phyloP scores from a whole-genome alignment of 2,329 filamentous ascomycete genomes.

The Chaetomium olivaceum region DNA sequence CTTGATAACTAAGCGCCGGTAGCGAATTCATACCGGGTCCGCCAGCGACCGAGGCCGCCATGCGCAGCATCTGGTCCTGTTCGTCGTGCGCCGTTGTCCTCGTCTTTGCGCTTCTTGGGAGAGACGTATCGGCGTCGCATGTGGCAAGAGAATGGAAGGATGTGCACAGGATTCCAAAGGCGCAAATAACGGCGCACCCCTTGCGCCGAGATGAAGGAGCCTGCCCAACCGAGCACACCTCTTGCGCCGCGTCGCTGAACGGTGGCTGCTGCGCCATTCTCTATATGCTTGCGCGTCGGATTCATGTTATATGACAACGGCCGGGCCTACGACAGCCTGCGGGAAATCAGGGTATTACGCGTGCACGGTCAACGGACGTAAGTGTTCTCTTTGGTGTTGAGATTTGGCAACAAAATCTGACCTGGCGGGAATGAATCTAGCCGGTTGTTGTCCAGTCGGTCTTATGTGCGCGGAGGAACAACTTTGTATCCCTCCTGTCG shows the following conservation, averaged over 20 bases:
- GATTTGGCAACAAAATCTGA: not conserved
- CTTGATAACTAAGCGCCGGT: constrained; percentile 21
- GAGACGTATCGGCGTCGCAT: constrained; percentile 32
- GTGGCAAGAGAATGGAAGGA: constrained; percentile 30
- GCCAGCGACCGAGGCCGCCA: constrained; percentile 23
- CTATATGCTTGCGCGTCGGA: constrained; percentile 30
- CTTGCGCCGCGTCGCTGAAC: constrained; percentile 44
- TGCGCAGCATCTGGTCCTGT: constrained; percentile 35
- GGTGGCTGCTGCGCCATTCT: constrained; percentile 39
- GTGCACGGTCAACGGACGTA: constrained; percentile 26
- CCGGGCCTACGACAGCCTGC: constrained; percentile 28
- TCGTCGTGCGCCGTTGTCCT: constrained; percentile 33
- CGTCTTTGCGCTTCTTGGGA: constrained; percentile 31
- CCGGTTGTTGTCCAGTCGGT: constrained; percentile 48
- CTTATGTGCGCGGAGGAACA: constrained; percentile 43
- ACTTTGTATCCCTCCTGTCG: constrained; percentile 48
- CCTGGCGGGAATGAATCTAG: constrained; percentile 34
- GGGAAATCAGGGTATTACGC: constrained; percentile 23
- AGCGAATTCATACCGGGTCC: constrained; percentile 20
- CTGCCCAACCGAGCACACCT: constrained; percentile 34
- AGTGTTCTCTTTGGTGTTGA: constrained; percentile 7
- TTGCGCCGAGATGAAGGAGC: constrained; percentile 28
- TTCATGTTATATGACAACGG: constrained; percentile 33
- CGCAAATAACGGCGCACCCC: constrained; percentile 30
- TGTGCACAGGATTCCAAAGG: constrained; percentile 34